phyloP scores from a whole-genome alignment of 305 asterid genomes.

The Petunia hybrid region DNA sequence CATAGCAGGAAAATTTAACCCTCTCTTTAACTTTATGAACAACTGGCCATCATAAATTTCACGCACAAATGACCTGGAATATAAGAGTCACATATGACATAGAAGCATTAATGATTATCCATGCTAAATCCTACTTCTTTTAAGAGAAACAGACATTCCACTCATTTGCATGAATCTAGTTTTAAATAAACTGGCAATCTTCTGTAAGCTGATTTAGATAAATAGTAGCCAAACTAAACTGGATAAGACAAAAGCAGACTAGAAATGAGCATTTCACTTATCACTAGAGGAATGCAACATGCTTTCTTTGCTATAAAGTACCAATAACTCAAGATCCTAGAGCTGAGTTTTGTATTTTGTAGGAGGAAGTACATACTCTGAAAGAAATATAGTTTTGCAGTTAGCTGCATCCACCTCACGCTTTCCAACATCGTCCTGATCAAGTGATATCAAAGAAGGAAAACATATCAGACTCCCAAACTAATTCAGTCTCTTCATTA shows the following conservation, averaged over 20 bases:
- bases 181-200: neutral
- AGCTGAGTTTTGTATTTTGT: neutral
- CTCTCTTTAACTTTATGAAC: conserved; percentile 85
- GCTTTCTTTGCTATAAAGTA: neutral
- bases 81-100: neutral
- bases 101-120: neutral
- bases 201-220: conserved; percentile 5
- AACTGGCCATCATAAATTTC: conserved; percentile 95
- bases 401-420: conserved; percentile 90
- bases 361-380: conserved; percentile 62
- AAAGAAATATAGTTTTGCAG: conserved; percentile 90
- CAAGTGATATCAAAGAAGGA: conserved; percentile 33
- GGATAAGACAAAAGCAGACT: conserved; percentile 4
- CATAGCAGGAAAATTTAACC: conserved; percentile 86
- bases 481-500: neutral
- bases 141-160: neutral
- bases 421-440: conserved; percentile 71
- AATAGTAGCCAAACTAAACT: neutral
- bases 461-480: conserved; percentile 30
- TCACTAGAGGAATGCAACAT: neutral
- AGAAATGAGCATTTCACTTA: neutral
- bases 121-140: neutral
- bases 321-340: neutral
- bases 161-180: neutral
- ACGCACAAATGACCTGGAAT: conserved; percentile 81